Conservation (phyloP, 148 eudicot species). For the Tetragonia tetragonoides region DNA sequence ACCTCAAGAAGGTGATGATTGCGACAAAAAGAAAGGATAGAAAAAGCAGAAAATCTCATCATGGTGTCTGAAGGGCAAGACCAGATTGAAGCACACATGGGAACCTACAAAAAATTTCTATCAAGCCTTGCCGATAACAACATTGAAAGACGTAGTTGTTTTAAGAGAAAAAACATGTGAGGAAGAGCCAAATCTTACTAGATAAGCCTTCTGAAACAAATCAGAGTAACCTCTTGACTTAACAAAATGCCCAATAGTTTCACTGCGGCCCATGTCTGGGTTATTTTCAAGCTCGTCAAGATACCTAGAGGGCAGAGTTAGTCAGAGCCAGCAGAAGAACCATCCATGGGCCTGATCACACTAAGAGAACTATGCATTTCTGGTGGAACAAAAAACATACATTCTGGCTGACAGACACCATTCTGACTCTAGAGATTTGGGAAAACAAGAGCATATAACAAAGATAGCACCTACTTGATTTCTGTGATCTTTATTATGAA, state of each 20-base stretch:
- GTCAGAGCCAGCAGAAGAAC: conserved; percentile 1
- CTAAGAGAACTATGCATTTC: not conserved
- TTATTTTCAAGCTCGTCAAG: conserved; percentile 76
- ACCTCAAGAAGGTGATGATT: conserved; percentile 97
- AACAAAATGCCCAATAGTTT: conserved; percentile 76
- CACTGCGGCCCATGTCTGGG: conserved; percentile 60
- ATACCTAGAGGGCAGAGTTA: conserved; percentile 46
- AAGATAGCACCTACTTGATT: not conserved
- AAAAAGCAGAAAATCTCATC: conserved; percentile 73
- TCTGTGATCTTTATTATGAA: not conserved
- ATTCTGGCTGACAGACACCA: not conserved
- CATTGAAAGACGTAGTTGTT: not conserved
- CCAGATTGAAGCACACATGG: conserved; percentile 92
- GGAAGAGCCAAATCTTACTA: conserved; percentile 45
- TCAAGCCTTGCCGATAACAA: not conserved
- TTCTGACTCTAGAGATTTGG: not conserved
- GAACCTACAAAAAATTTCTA: conserved; percentile 44
- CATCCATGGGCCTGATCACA: not conserved
- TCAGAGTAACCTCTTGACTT: conserved; percentile 75
- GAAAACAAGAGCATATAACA: not conserved
- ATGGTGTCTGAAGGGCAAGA: conserved; percentile 82
- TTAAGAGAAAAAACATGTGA: not conserved
- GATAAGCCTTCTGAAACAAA: conserved; percentile 84
- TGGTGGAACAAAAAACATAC: not conserved
- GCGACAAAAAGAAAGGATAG: conserved; percentile 88